Evolutionary conservation across 805 yeast species (phyloP).

Genomic region (Starmerella bombicola): DNA sequence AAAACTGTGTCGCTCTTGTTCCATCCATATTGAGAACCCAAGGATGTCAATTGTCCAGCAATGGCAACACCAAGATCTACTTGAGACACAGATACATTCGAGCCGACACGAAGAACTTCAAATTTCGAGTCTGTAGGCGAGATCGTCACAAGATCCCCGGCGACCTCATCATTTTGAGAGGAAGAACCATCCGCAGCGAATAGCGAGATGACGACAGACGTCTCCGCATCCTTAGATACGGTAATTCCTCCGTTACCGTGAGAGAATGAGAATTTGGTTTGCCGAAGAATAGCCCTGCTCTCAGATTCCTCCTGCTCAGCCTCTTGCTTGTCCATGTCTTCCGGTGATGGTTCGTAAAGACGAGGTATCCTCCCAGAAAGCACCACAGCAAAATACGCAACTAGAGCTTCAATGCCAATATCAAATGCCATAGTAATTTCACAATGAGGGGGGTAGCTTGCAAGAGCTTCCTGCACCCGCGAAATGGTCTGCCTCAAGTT

Average conservation of each 20-base stretch:
- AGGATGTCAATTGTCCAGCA: conserved; percentile 29
- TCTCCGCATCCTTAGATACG: conserved; percentile 4
- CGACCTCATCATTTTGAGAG: neutral
- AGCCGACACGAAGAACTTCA: conserved; percentile 5
- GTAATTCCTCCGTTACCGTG: conserved; percentile 10
- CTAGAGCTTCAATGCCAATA: conserved; percentile 16
- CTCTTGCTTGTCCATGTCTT: neutral
- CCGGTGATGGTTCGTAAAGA: neutral
- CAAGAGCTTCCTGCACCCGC: conserved; percentile 8
- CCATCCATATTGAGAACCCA: conserved; percentile 27
- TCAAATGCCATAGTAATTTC: conserved; percentile 10
- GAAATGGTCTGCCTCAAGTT: conserved; percentile 10
- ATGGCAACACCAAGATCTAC: conserved; percentile 27
- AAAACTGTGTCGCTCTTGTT: conserved; percentile 25
- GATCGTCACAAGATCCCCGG: neutral
- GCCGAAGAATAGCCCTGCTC: conserved; percentile 1
- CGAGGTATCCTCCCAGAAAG: conserved; percentile 12
- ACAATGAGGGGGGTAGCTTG: conserved; percentile 3
- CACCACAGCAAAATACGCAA: conserved; percentile 19
- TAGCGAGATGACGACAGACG: conserved; percentile 10
- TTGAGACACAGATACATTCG: conserved; percentile 11
- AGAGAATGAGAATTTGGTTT: conserved; percentile 11
- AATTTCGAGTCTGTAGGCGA: neutral
- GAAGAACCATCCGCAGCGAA: conserved; percentile 1
- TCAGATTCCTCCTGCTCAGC: neutral